These are phyloP conservation scores for Paraurostyla sp. DNA, from an alignment of 73 alveolate species.

Conservation along the genomic window DNA sequence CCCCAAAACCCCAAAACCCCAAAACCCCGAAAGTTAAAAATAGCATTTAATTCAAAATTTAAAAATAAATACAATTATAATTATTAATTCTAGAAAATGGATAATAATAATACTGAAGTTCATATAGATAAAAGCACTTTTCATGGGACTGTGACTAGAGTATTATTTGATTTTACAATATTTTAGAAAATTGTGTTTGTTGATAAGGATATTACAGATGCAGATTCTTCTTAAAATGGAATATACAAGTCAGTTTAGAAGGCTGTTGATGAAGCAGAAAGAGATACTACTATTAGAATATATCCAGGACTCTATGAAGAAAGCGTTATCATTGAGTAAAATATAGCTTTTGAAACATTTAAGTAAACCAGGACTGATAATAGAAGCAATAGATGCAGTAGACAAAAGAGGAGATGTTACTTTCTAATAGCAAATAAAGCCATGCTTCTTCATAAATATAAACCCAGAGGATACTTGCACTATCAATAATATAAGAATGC, in stretches of 20 bases:
- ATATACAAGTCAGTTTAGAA: not conserved
- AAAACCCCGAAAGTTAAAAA: too few species aligned
- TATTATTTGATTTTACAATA: not conserved
- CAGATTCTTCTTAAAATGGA: not conserved
- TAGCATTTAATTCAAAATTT: too few species aligned
- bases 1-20: too few species aligned
- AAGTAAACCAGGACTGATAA: constrained; percentile 46
- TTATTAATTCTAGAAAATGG: too few species aligned
- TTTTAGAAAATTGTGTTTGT: constrained; percentile 13
- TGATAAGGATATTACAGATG: constrained; percentile 17
- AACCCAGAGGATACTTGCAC: constrained; percentile 15
- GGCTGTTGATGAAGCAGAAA: constrained; percentile 49
- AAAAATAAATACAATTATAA: too few species aligned
- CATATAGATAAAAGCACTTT: too few species aligned
- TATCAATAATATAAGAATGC: constrained; percentile 58
- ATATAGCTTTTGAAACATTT: not conserved
- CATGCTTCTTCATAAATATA: constrained; percentile 49
- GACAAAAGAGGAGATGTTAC: constrained; percentile 80
- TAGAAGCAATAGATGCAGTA: constrained; percentile 72
- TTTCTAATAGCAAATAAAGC: constrained; percentile 21
- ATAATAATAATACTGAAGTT: too few species aligned
- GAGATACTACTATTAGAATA: not conserved
- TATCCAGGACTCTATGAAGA: constrained; percentile 24
- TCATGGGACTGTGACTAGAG: too few species aligned
- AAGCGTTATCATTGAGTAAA: constrained; percentile 7